Evolutionary conservation across 2,329 filamentous ascomycete species (phyloP), one percentile per base, ranked within the genome.

Genomic region (Aspergillus candidus): DNA sequence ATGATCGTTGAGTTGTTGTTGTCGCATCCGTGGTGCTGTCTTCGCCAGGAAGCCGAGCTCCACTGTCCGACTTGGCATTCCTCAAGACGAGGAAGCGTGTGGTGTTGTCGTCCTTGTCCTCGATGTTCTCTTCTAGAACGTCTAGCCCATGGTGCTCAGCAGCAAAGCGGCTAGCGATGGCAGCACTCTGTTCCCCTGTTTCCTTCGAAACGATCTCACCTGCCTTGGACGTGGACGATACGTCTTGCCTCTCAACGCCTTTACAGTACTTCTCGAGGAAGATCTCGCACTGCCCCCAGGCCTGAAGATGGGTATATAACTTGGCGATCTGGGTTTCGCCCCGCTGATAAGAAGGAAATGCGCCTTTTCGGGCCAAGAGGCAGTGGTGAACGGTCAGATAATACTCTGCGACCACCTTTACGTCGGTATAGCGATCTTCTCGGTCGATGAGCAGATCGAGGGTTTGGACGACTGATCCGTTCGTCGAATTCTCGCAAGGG

Each of bases 401-500:
- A 45, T 84, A 78, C 70, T 97, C 93, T 36, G 80, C 87, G 60
- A 83, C 86, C 33, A 97, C 85, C 38, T 77, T 74, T 36, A 96
- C 76, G 60, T 86, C 80, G 10, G 75, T 73, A 61, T 86, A 88
- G 35, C 69, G 67, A 34, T 66, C 68, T 32, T 79, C 71, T 18
- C 85, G 75, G 68, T 95, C 88, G 53, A 88, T 88, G 48, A 98
- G 80, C 52, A 91, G 80, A 67, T 96, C 90, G 17, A 97, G 78
- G 0, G 90, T 95, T 65, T 88, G 86, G 44, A 93, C 82, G 39
- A 98, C 93, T 43, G 85, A 84, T 59, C 93, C 93, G 67, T 97
- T 95, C 62, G 88, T 91, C 33, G 87, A 94, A 72, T 98, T 98
- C 64, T 97, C 91, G 67, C 95, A 90, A 6, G 93, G 93, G 2